Conservation (phyloP, 352 stramenopile species). For the Globisporangium rhizosaccharum region DNA sequence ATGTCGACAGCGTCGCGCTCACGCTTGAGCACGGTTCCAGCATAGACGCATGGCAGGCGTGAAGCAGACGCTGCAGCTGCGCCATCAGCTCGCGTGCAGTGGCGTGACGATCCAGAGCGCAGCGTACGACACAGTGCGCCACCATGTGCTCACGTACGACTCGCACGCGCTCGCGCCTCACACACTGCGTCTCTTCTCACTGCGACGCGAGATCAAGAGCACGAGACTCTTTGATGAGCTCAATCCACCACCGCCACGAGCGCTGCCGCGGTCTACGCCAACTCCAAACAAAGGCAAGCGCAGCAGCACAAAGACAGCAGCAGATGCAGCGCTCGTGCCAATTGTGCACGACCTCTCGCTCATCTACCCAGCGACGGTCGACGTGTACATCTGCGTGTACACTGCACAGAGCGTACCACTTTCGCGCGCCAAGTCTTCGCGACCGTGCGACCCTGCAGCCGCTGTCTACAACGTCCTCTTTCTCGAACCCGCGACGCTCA, state of each 20-base stretch:
- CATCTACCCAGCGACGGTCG: constrained; percentile 31
- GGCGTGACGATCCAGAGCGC: constrained; percentile 44
- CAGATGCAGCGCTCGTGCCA: constrained; percentile 1
- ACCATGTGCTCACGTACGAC: constrained; percentile 70
- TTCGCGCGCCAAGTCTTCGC: constrained; percentile 7
- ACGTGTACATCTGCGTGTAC: constrained; percentile 69
- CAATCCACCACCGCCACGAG: constrained; percentile 8
- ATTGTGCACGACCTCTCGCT: constrained; percentile 29
- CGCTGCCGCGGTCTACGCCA: not conserved
- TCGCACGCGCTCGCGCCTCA: constrained; percentile 34
- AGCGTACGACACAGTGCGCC: constrained; percentile 57
- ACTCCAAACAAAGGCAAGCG: constrained; percentile 4
- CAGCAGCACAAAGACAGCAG: constrained; percentile 2
- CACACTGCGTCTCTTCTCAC: constrained; percentile 61
- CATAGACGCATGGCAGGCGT: not conserved
- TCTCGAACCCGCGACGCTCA: constrained; percentile 57
- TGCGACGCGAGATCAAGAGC: constrained; percentile 65
- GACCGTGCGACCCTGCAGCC: not conserved
- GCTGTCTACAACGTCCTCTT: constrained; percentile 43
- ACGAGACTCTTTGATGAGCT: constrained; percentile 35
- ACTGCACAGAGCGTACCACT: constrained; percentile 12
- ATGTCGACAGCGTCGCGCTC: too few relatives aligned
- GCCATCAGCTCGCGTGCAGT: constrained; percentile 63
- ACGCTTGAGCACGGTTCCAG: too few relatives aligned
- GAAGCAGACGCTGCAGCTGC: constrained; percentile 65